Conservation (phyloP, 208 protist genomes). For the Trypanosoma brucei region DNA sequence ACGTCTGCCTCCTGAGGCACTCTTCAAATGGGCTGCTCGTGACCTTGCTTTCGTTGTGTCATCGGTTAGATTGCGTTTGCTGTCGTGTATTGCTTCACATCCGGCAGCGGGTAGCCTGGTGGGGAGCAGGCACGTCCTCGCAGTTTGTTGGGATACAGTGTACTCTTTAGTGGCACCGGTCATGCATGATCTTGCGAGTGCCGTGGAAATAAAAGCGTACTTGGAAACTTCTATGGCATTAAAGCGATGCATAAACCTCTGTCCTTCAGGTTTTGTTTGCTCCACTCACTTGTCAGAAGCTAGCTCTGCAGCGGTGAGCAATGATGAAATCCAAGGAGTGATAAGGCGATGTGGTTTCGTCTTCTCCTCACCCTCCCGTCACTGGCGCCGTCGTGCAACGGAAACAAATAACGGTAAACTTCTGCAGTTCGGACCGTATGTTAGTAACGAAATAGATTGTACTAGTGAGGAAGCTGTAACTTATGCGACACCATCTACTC, state of each 20-base stretch:
- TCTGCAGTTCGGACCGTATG: constrained; percentile 12
- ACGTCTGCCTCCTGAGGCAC: constrained; percentile 11
- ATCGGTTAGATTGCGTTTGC: constrained; percentile 58
- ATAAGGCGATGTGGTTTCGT: not conserved
- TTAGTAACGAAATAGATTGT: constrained; percentile 2
- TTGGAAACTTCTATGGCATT: constrained; percentile 9
- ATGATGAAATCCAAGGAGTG: not conserved
- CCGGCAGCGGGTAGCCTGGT: constrained; percentile 38
- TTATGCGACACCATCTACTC: constrained; percentile 18
- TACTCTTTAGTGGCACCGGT: constrained; percentile 39
- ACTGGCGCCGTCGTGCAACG: constrained; percentile 7
- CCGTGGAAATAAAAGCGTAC: constrained; percentile 18
- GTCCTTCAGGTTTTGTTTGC: constrained; percentile 14
- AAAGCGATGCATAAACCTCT: constrained; percentile 10
- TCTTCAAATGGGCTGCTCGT: constrained; percentile 42
- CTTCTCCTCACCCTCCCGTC: constrained; percentile 16
- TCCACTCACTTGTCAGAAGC: constrained; percentile 10
- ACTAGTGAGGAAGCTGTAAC: not conserved
- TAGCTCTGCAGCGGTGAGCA: not conserved
- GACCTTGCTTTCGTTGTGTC: constrained; percentile 49
- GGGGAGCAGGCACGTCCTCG: constrained; percentile 24
- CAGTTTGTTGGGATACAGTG: constrained; percentile 45
- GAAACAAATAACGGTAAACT: constrained; percentile 21
- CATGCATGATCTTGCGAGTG: constrained; percentile 35
- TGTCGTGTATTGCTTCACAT: constrained; percentile 45